A percentile compares a stretch with the other conserved stretches of the same genome.
These are phyloP conservation scores for Oryza longistaminata DNA, from an alignment of 176 grass and related monocot genomes.

Conservation along the genomic window DNA sequence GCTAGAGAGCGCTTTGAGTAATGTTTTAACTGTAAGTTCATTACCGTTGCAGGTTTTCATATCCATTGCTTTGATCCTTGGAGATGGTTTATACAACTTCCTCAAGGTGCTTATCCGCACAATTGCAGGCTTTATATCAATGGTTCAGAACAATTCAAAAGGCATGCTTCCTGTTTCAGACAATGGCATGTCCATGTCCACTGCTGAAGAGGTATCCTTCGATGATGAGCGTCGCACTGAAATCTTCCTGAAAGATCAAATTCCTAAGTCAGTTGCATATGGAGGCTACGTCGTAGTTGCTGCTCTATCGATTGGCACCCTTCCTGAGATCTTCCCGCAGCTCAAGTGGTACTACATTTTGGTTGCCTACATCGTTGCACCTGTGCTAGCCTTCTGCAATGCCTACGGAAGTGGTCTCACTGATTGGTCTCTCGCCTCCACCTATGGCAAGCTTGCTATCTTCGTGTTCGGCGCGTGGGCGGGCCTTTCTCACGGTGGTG, in stretches of 20 bases:
- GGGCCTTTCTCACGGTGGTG: constrained; percentile 63
- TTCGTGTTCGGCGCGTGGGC: constrained; percentile 93
- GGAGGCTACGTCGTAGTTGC: constrained; percentile 63
- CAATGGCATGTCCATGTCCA: constrained; percentile 17
- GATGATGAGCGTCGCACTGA: constrained; percentile 72
- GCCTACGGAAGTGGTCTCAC: constrained; percentile 95
- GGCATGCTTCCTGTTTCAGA: constrained; percentile 57
- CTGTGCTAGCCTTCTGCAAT: constrained; percentile 89
- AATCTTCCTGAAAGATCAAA: constrained; percentile 80
- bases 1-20: background rate
- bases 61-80: constrained; percentile 85
- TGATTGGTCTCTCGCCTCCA: constrained; percentile 93
- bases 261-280: constrained; percentile 59
- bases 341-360: constrained; percentile 92
- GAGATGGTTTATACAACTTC: constrained; percentile 81
- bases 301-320: constrained; percentile 56
- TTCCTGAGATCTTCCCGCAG: constrained; percentile 81
- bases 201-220: constrained; percentile 47
- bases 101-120: constrained; percentile 58
- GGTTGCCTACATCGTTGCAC: constrained; percentile 72
- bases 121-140: constrained; percentile 38
- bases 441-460: constrained; percentile 94
- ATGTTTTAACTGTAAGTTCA: constrained; percentile 5
- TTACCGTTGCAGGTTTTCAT: constrained; percentile 64
- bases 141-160: constrained; percentile 47